Percentiles rank a stretch among this genome's conserved stretches.
Conservation (phyloP, 371 early-diverging fungal species). For the Apophysomyces ossiformis region DNA sequence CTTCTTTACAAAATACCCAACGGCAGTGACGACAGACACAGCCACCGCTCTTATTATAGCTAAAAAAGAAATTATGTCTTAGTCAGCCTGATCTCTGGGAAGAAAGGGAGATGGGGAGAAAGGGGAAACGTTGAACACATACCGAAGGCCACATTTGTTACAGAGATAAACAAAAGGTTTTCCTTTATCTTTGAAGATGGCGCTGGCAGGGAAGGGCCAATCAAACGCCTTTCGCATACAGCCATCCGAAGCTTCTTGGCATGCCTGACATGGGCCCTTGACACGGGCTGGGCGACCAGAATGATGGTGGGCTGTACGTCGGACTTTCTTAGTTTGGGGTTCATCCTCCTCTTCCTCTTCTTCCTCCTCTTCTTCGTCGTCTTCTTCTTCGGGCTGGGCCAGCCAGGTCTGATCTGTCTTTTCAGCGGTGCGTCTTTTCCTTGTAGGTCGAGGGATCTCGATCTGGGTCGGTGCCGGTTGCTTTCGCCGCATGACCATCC, state of each 20-base stretch:
- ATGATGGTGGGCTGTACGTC: conserved; percentile 4
- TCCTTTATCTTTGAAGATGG: conserved; percentile 44
- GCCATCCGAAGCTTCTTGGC: conserved; percentile 49
- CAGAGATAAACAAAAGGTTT: conserved; percentile 53
- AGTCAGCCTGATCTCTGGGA: conserved; percentile 9
- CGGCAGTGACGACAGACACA: conserved; percentile 52
- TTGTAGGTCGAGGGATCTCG: conserved; percentile 15
- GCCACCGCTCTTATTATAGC: conserved; percentile 51
- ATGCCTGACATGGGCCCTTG: conserved; percentile 56
- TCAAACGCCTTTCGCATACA: conserved; percentile 58
- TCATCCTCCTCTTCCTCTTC: conserved; percentile 10
- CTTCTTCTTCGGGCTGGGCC: conserved; percentile 10
- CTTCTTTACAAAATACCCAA: conserved; percentile 58
- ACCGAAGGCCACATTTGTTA: conserved; percentile 56
- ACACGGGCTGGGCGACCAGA: conserved; percentile 39
- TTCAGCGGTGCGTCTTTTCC: conserved; percentile 1
- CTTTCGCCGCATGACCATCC: conserved; percentile 20
- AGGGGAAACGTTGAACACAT: not conserved
- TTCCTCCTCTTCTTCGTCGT: not conserved
- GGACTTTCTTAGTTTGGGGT: conserved; percentile 6
- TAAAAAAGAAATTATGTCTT: conserved; percentile 20
- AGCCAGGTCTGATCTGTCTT: conserved; percentile 1
- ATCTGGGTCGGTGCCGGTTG: conserved; percentile 19
- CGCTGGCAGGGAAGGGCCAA: conserved; percentile 48
- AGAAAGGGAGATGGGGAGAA: not conserved